Percentiles rank a stretch among this genome's conserved stretches.
These are phyloP conservation scores for Tricholoma sp. DNA, from an alignment of 768 basidiomycete genomes.

Conservation along the genomic window DNA sequence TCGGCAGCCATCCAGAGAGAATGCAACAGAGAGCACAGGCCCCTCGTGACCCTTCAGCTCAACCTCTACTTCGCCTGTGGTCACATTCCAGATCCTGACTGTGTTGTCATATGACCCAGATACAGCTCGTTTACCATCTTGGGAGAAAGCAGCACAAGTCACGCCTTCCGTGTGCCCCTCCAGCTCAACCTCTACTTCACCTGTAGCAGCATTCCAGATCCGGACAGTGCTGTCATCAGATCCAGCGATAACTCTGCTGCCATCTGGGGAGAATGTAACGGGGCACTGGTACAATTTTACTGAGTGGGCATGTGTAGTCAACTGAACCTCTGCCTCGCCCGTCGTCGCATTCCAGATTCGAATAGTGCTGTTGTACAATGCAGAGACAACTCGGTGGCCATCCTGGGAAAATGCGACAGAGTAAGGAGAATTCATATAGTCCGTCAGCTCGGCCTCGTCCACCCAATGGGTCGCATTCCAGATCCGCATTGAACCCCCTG, in stretches of 20 bases:
- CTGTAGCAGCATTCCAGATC: no score
- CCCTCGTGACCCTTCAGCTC: background rate
- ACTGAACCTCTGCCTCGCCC: background rate
- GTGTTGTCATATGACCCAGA: no score
- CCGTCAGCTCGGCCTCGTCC: background rate
- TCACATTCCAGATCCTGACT: no score
- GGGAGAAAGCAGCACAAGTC: no score
- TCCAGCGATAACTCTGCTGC: no score
- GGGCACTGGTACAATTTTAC: background rate
- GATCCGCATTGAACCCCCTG: constrained; percentile 2
- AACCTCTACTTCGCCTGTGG: background rate
- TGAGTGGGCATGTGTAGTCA: constrained; percentile 1
- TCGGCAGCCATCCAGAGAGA: background rate
- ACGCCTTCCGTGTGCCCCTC: no score
- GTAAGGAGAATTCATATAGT: no score
- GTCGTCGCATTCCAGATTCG: background rate
- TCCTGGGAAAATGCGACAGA: no score
- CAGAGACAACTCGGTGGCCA: no score
- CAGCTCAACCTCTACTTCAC: no score
- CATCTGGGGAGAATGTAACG: constrained; percentile 5
- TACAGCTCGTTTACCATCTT: no score
- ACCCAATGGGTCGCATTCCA: constrained; percentile 8
- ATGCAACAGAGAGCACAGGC: background rate
- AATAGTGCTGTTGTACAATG: no score
- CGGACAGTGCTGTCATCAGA: background rate